A percentile compares a stretch with the other conserved stretches of the same genome.
These are phyloP conservation scores for Candida sakaeoensis DNA, from an alignment of 805 yeast species.

Conservation along the genomic window DNA sequence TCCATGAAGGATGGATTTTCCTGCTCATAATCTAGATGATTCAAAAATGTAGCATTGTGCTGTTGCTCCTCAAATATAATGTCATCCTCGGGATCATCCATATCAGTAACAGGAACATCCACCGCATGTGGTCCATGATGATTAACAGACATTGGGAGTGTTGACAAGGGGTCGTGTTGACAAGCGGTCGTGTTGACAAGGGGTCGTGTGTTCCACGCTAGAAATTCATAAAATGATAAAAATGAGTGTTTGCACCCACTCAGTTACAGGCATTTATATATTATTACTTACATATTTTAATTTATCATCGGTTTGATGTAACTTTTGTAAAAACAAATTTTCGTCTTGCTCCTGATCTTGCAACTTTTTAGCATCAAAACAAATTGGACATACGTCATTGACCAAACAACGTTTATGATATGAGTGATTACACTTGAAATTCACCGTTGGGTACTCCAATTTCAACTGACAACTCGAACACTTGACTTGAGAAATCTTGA, in stretches of 20 bases:
- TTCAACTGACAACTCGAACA: constrained; percentile 65
- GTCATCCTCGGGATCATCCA: constrained; percentile 45
- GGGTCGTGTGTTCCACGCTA: no score
- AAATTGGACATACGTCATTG: constrained; percentile 1
- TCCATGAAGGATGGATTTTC: constrained; percentile 2
- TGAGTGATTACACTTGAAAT: constrained; percentile 82
- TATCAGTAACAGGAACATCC: constrained; percentile 54
- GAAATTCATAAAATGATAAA: no score
- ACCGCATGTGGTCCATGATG: constrained; percentile 31
- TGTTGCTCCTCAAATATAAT: constrained; percentile 19
- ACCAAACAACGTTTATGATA: constrained; percentile 78
- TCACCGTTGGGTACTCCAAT: constrained; percentile 75
- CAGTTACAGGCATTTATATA: neutral
- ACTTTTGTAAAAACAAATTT: constrained; percentile 3
- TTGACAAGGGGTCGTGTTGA: neutral
- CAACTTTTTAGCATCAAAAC: constrained; percentile 1
- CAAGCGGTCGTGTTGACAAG: no score
- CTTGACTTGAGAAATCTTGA: constrained; percentile 54
- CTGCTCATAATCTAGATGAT: constrained; percentile 22
- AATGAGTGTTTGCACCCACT: no score
- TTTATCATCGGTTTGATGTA: constrained; percentile 5
- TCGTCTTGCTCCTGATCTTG: constrained; percentile 3
- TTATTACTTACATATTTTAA: constrained; percentile 5
- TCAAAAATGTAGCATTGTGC: constrained; percentile 13
- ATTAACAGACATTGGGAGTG: constrained; percentile 17